Evolutionary conservation across 345 rosid genomes (phyloP).

Genomic region (Aquilaria yunnanensis): DNA sequence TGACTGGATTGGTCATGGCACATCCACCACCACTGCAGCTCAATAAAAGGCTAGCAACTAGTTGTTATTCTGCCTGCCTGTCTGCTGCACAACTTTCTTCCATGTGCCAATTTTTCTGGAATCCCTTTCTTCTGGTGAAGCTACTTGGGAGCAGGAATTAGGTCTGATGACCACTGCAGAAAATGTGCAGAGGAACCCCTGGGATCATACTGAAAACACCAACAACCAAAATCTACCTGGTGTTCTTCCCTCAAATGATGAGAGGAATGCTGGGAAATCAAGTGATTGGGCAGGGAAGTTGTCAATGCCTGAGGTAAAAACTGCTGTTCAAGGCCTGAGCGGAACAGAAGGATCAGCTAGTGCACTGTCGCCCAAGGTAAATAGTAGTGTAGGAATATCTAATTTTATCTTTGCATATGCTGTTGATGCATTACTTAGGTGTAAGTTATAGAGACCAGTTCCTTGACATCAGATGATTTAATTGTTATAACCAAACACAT

Average conservation of each 20-base stretch:
- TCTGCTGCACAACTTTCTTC: constrained; percentile 84
- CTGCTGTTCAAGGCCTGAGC: constrained; percentile 29
- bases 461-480: too few relatives aligned
- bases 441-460: too few relatives aligned
- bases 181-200: constrained; percentile 19
- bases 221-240: constrained; percentile 26
- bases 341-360: constrained; percentile 35
- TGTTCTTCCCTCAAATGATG: constrained; percentile 20
- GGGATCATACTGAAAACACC: constrained; percentile 31
- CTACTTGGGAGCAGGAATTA: constrained; percentile 70
- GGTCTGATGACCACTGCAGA: constrained; percentile 84
- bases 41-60: constrained; percentile 73
- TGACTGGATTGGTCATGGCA: constrained; percentile 76
- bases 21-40: constrained; percentile 37
- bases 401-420: not conserved
- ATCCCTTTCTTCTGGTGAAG: constrained; percentile 37
- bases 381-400: not conserved
- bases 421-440: not conserved
- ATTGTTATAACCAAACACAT: too few relatives aligned
- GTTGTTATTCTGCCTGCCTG: constrained; percentile 87
- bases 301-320: constrained; percentile 33
- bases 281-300: constrained; percentile 33
- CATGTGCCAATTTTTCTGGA: constrained; percentile 69
- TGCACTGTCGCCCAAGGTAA: constrained; percentile 52
- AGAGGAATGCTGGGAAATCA: constrained; percentile 22